Percentiles rank a stretch among this genome's conserved stretches.
These are phyloP conservation scores for Halophytophthora polymorphica DNA, from an alignment of 352 stramenopile genomes.

Conservation along the genomic window DNA sequence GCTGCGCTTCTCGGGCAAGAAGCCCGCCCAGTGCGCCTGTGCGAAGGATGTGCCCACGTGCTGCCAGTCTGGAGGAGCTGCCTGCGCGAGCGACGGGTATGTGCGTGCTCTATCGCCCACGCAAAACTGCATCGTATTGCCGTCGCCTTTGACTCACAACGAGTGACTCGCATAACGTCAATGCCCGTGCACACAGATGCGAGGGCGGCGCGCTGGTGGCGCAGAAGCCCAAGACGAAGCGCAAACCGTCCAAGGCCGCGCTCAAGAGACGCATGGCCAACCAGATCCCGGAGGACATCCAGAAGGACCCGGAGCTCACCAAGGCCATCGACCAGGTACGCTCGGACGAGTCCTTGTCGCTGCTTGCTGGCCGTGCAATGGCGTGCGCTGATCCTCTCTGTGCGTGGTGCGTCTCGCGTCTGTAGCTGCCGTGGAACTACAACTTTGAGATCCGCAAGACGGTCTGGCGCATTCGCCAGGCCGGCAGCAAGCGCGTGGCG, in stretches of 20 bases:
- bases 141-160: too few relatives aligned
- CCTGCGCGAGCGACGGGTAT: background rate
- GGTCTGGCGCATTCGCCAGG: conserved; percentile 93
- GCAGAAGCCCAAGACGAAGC: conserved; percentile 47
- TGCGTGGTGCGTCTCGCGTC: background rate
- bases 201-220: conserved; percentile 23
- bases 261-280: conserved; percentile 76
- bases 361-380: background rate
- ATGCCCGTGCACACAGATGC: conserved; percentile 6
- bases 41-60: conserved; percentile 2
- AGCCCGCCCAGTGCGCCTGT: background rate
- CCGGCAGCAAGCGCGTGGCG: conserved; percentile 89
- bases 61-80: conserved; percentile 9
- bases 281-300: conserved; percentile 90
- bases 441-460: conserved; percentile 99
- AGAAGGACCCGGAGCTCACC: conserved; percentile 83
- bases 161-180: background rate
- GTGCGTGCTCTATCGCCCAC: background rate
- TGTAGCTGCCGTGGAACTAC: conserved; percentile 95
- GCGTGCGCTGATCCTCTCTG: background rate
- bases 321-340: conserved; percentile 87
- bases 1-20: conserved; percentile 61
- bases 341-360: background rate
- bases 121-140: too few relatives aligned
- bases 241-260: conserved; percentile 57